Conservation (phyloP, 2,329 filamentous ascomycete genomes). For the Sporothrix dimorphospora region DNA sequence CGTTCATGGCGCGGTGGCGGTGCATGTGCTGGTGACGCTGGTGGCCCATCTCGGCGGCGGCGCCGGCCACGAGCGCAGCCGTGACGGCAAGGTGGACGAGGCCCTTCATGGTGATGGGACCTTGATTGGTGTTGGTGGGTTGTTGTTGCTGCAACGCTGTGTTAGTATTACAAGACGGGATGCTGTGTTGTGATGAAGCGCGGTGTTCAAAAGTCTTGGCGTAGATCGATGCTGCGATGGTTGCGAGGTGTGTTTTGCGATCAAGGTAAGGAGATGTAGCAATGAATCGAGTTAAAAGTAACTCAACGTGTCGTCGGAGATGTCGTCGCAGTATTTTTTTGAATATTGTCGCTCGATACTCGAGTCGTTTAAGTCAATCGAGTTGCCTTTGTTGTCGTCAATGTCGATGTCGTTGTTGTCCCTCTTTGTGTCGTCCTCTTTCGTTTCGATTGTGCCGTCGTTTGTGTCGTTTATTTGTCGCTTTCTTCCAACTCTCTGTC, state of each 20-base stretch:
- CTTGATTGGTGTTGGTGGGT: conserved; percentile 3
- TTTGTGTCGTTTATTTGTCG: conserved; percentile 6
- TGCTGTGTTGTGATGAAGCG: not conserved
- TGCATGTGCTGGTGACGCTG: conserved; percentile 61
- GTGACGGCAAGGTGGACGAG: conserved; percentile 54
- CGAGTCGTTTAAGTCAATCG: not conserved
- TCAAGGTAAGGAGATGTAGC: not conserved
- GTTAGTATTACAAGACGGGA: not conserved
- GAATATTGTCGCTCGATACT: not conserved
- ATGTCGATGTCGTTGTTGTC: not conserved
- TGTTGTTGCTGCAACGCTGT: not conserved
- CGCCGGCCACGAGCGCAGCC: conserved; percentile 56
- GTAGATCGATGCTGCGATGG: not conserved
- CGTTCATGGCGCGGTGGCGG: conserved; percentile 48
- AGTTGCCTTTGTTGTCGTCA: not conserved
- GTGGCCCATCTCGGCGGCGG: conserved; percentile 56
- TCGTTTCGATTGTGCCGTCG: not conserved
- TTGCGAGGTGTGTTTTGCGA: not conserved
- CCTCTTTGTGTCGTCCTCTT: conserved; percentile 2
- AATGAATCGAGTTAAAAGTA: not conserved
- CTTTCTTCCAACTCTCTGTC: not conserved
- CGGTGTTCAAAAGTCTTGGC: conserved; percentile 6
- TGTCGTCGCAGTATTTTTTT: not conserved
- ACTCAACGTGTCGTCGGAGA: not conserved
- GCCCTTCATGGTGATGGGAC: conserved; percentile 52